Percentiles rank a stretch among this genome's conserved stretches.
Evolutionary conservation across 2,329 filamentous ascomycete species (phyloP).

Genomic region (Colletotrichum acutatum): DNA sequence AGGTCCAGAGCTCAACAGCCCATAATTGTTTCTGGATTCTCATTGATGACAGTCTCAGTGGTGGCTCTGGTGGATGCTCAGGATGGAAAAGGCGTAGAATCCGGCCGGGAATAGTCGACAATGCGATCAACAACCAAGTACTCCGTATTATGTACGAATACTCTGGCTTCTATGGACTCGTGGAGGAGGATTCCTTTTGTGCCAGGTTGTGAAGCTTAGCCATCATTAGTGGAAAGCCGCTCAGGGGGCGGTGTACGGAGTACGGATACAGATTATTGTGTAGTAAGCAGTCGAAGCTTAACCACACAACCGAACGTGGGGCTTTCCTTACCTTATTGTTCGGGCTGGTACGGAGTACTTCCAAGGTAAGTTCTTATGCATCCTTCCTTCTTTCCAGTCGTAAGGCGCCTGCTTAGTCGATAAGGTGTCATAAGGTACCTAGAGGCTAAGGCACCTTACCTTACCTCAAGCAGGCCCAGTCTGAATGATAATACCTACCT

Average conservation of each 20-base stretch:
- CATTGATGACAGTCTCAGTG: background rate
- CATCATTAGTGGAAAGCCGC: background rate
- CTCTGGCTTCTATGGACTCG: background rate
- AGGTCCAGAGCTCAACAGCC: background rate
- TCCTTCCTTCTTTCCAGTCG: background rate
- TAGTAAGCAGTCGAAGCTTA: slow-evolving; percentile 13
- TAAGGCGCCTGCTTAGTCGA: background rate
- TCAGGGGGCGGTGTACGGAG: background rate
- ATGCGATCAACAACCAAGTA: background rate
- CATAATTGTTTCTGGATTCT: background rate
- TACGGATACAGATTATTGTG: too few relatives aligned
- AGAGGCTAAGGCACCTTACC: too few relatives aligned
- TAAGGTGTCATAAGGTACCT: background rate
- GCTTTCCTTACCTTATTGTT: background rate
- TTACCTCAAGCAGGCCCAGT: too few relatives aligned
- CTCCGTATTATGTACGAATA: background rate
- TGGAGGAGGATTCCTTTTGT: background rate
- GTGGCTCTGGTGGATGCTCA: background rate
- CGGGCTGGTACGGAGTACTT: background rate
- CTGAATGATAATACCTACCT: background rate
- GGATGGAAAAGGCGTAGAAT: background rate
- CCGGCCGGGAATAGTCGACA: slow-evolving; percentile 12
- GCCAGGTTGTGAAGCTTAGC: slow-evolving; percentile 9
- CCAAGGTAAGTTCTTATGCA: background rate
- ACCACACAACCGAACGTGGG: background rate